These are phyloP conservation scores for Rheum nobile DNA, from an alignment of 148 eudicot genomes.

Conservation along the genomic window DNA sequence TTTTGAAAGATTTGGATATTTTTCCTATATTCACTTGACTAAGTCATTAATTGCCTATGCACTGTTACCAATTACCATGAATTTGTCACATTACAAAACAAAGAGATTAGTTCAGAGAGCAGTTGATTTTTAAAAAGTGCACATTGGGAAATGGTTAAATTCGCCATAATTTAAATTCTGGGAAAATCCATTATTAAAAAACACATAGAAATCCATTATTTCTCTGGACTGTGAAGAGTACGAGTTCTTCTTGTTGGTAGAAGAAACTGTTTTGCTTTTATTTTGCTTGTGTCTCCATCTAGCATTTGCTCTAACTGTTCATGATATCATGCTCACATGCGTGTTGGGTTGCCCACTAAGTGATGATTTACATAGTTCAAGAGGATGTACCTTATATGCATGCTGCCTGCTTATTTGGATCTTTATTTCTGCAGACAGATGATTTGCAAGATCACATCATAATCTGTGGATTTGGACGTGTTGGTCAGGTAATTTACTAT, in stretches of 20 bases:
- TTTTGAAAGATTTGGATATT: background rate
- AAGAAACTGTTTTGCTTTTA: background rate
- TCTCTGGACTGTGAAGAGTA: background rate
- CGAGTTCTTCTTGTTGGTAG: background rate
- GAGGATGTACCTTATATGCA: background rate
- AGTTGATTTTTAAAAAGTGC: background rate
- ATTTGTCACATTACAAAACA: background rate
- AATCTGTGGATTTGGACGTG: conserved; percentile 97
- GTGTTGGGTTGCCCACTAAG: background rate
- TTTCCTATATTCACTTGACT: background rate
- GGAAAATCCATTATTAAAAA: background rate
- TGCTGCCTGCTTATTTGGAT: conserved; percentile 4
- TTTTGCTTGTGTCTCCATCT: background rate
- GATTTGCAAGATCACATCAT: conserved; percentile 97
- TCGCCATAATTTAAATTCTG: background rate
- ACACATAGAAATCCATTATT: background rate
- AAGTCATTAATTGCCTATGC: background rate
- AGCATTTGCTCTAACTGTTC: background rate
- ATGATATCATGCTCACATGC: background rate
- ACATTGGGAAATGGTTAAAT: background rate
- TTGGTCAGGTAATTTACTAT: conserved; percentile 66
- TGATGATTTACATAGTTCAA: background rate
- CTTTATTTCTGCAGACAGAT: conserved; percentile 61
- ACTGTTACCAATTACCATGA: background rate
- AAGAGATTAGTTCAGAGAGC: background rate